phyloP scores from a whole-genome alignment of 208 protist genomes.

The Leishmania arabica region DNA sequence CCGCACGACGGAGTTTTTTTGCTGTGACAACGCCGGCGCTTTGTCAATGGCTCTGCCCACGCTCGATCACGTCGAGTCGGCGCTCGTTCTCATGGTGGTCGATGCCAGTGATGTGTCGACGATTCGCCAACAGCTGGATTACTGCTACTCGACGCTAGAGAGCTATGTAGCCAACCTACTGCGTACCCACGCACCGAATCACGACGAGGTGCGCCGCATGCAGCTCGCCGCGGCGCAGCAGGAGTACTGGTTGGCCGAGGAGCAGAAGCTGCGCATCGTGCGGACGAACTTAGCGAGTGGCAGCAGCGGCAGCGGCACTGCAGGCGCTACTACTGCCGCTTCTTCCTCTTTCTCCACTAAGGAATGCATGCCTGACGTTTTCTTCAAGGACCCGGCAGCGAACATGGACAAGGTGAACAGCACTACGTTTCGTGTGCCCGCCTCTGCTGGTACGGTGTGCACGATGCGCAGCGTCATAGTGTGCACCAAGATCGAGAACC shows the following conservation, averaged over 20 bases:
- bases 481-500: conserved; percentile 71
- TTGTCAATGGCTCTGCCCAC: conserved; percentile 76
- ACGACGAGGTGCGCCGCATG: conserved; percentile 77
- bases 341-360: neutral
- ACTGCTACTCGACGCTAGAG: conserved; percentile 50
- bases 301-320: conserved; percentile 23
- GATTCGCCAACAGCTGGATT: conserved; percentile 60
- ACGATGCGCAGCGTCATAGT: conserved; percentile 64
- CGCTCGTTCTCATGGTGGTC: conserved; percentile 76
- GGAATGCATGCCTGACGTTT: conserved; percentile 4
- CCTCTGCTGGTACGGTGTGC: conserved; percentile 36
- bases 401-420: conserved; percentile 41
- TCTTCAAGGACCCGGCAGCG: conserved; percentile 25
- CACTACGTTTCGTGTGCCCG: conserved; percentile 29
- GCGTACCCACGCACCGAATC: conserved; percentile 53
- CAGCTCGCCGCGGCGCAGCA: conserved; percentile 66
- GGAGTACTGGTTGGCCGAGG: conserved; percentile 59
- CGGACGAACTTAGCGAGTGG: conserved; percentile 17
- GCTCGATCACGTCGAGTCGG: conserved; percentile 56
- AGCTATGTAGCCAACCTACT: conserved; percentile 57
- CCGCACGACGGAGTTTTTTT: conserved; percentile 77
- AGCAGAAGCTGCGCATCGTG: conserved; percentile 33
- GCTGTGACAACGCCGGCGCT: conserved; percentile 79
- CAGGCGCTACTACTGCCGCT: neutral
- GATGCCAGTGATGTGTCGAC: conserved; percentile 58